These are phyloP conservation scores for Chalciporus sp. DNA, from an alignment of 1,284 basidiomycete species.

Conservation along the genomic window DNA sequence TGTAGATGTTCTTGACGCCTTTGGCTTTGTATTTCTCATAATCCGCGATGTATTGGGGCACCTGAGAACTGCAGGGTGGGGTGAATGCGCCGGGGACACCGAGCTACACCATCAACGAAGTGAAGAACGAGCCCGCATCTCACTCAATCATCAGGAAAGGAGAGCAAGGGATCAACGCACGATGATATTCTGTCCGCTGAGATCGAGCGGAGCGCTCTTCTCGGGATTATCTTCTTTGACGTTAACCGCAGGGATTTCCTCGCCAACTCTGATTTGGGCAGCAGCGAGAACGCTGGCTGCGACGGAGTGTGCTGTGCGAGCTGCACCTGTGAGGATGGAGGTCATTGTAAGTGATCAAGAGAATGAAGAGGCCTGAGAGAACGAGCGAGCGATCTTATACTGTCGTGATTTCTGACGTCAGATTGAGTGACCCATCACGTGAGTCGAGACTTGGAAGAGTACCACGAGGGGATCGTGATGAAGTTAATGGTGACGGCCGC, in stretches of 20 bases:
- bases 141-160: not conserved
- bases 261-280: slow-evolving; percentile 54
- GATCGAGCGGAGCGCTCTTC: slow-evolving; percentile 49
- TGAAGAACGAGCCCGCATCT: not conserved
- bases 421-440: not conserved
- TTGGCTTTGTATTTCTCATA: slow-evolving; percentile 55
- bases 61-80: slow-evolving; percentile 42
- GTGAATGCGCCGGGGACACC: slow-evolving; percentile 56
- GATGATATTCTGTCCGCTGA: slow-evolving; percentile 71
- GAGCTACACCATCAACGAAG: slow-evolving; percentile 28
- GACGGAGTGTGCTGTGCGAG: slow-evolving; percentile 56
- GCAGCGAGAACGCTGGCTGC: slow-evolving; percentile 50
- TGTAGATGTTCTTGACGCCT: slow-evolving; percentile 56
- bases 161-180: slow-evolving; percentile 48
- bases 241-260: slow-evolving; percentile 44
- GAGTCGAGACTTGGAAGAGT: not conserved
- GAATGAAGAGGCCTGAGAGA: not conserved
- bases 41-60: slow-evolving; percentile 55
- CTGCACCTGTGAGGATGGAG: slow-evolving; percentile 46
- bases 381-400: slow-evolving; percentile 4
- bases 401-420: slow-evolving; percentile 8
- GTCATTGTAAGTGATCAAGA: slow-evolving; percentile 39
- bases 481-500: too few species aligned
- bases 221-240: slow-evolving; percentile 60
- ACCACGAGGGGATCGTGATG: too few species aligned